Evolutionary conservation across 2,329 filamentous ascomycete genomes (phyloP), one percentile per base, ranked within the genome.

Genomic region (Taxawa tesnikishii): DNA sequence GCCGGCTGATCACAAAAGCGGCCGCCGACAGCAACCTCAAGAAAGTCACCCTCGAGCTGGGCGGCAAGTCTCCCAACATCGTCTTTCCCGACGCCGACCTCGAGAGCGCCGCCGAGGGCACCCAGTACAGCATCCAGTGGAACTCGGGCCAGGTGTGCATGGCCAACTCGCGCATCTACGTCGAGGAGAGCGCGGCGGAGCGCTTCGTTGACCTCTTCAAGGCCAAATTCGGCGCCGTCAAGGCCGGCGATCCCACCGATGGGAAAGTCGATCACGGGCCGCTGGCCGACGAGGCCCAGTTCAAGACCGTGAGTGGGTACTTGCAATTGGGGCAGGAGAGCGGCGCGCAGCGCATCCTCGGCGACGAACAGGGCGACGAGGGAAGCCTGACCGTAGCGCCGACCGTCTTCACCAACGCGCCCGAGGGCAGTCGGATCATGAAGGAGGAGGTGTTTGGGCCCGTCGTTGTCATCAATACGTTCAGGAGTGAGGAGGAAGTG

Each of bases 141-240:
- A 66, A 72, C 45, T 65, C 63, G 27, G 70, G 73, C 0, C 73
- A 78, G 43, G 60, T 65, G 3, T 77, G 73, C 51, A 66, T 71
- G 50, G 69, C 70, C 0, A 71, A 67, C 35, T 68, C 67, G 4
- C 59, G 69, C 4, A 56, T 74, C 15, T 73, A 70, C 37, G 68
- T 74, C 5, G 66, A 74, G 14, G 58, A 63, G 16, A 54, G 48
- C 11, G 56, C 69, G n/a, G 62, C 66, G 40, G 59, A 60, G 28
- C 49, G 54, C 24, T 61, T 59, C 25, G 60, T 63, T 24, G 54
- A 56, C 2, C 52, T 55, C 2, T 57, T 59, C 39, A 56, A 50
- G 29, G 49, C 58, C 12, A 42, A 48, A 11, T 53, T 57, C 11
- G 41, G 39, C 4, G 43, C 41, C 4, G 16, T 40, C 44, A 30